phyloP scores from a whole-genome alignment of 352 stramenopile genomes.

The Phytophthora litchii region DNA sequence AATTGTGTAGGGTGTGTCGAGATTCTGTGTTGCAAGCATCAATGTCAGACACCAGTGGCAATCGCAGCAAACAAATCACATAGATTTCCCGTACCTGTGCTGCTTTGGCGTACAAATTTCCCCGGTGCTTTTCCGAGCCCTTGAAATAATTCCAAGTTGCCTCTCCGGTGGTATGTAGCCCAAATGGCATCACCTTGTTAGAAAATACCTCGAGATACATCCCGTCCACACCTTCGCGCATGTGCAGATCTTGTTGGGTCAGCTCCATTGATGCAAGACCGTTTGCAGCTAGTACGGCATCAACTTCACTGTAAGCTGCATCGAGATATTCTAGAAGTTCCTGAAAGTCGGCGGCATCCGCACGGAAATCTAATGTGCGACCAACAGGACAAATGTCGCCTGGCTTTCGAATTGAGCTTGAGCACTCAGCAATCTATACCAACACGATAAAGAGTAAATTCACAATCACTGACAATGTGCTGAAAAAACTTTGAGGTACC shows the following conservation, averaged over 20 bases:
- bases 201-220: slow-evolving; percentile 42
- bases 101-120: slow-evolving; percentile 36
- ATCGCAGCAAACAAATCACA: slow-evolving; percentile 1
- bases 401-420: slow-evolving; percentile 6
- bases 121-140: slow-evolving; percentile 40
- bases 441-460: background rate
- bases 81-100: slow-evolving; percentile 14
- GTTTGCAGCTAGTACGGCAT: slow-evolving; percentile 33
- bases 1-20: slow-evolving; percentile 36
- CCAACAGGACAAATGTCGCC: slow-evolving; percentile 7
- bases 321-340: slow-evolving; percentile 29
- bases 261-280: slow-evolving; percentile 31
- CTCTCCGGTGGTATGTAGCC: slow-evolving; percentile 27
- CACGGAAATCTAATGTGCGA: slow-evolving; percentile 17
- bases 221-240: slow-evolving; percentile 27
- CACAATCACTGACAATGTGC: slow-evolving; percentile 7
- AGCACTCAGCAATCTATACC: slow-evolving; percentile 16
- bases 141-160: slow-evolving; percentile 48
- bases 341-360: slow-evolving; percentile 23
- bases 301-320: slow-evolving; percentile 26
- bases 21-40: slow-evolving; percentile 10
- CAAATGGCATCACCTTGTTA: slow-evolving; percentile 39
- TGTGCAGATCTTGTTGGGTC: slow-evolving; percentile 33
- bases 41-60: background rate
- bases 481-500: slow-evolving; percentile 33